Evolutionary conservation across 2,329 filamentous ascomycete genomes (phyloP), one percentile per base, ranked within the genome.

Genomic region (Capronia coronata): DNA sequence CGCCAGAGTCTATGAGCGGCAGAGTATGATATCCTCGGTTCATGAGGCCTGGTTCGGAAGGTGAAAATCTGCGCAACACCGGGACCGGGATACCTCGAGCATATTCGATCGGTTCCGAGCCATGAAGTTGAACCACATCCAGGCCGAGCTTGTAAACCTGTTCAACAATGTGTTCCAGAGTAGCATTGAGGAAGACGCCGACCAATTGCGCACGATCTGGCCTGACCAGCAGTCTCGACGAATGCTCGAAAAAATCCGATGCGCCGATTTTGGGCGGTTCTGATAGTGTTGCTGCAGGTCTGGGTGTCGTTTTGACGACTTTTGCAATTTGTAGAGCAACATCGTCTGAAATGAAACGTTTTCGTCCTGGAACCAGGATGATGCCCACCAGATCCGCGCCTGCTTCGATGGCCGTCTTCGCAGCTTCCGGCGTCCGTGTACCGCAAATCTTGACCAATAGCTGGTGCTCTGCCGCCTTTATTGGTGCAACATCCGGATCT

Each of bases 381-480:
- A 98, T 94, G 54, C 93, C 93, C 44, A 98, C 81, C 58, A 96
- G 75, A 67, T 98, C 90, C 25, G 93, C 93, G 21, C 90, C 90
- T 32, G 88, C 84, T 63, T 90, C 82, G 40, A 94, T 80, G 13
- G 93, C 93, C 54, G 82, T 79, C 48, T 79, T 75, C 4, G 93
- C 93, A 13, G 84, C 88, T 63, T 94, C 87, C 8, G 83, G 76
- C 51, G 81, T 88, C 50, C 91, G 79, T 7, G 90, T 97, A 4
- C 93, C 93, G 65, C 93, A 98, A 19, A 98, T 94, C 71, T 98
- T 98, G 58, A 96, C 89, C 23, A 93, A 74, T 1, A 87, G 73
- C 16, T 74, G 67, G 13, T 70, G 68, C 22, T 67, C 56, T 21
- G 59, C 63, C n/a, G 63, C 61, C 23, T 63, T 64, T 7, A 21